Base-by-base conservation (phyloP, 2,329 filamentous ascomycete genomes). In the Dothistroma pini region DNA sequence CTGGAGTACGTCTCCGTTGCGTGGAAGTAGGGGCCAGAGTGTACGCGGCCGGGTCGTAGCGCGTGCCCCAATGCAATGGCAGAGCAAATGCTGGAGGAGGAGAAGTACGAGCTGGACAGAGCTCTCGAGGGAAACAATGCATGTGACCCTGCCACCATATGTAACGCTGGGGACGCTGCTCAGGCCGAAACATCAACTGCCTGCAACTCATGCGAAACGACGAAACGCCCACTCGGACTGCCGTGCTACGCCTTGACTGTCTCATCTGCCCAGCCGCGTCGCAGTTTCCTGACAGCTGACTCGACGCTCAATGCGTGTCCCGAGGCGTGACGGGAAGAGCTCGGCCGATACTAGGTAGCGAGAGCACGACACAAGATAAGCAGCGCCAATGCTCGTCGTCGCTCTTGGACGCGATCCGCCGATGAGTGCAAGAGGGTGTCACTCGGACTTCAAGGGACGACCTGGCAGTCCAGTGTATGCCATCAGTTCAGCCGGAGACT, bases 401-500 rank as follows among this genome's bases (percentile, higher is more conserved):
- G 55, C 51, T 50, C 57, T 38, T 12, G 48, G n/a, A 25, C 57
- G 60, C 16, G 53, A 31, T 41, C 31, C 54, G 32, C 51, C 53
- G 31, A 64, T 44, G 11, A 66, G 25, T 4, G 58, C 60, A 22
- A 60, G 41, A 4, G 64, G 59, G 44, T 64, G 62, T 34, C 63
- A 63, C 44, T 64, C 62, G 14, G 59, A 61, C 51, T 56, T 61
- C 57, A 61, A 38, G 8, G 64, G 57, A 34, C 55, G 61, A 2
- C 52, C 57, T 38, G 48, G 48, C 38, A 41, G 6, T 1, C 11
- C 38, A n/a, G 48, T 31, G 10, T 50, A 11, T 11, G 48, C 1
- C 25, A 19, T 12, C 12, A 10, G n/a, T 19, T 25, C n/a, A 10
- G 44, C 12, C n/a, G 44, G n/a, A 19, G 44, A n/a, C 16, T 51